Base-by-base conservation (phyloP, 768 basidiomycete genomes). In the Trichaptum fuscoviolaceum region DNA sequence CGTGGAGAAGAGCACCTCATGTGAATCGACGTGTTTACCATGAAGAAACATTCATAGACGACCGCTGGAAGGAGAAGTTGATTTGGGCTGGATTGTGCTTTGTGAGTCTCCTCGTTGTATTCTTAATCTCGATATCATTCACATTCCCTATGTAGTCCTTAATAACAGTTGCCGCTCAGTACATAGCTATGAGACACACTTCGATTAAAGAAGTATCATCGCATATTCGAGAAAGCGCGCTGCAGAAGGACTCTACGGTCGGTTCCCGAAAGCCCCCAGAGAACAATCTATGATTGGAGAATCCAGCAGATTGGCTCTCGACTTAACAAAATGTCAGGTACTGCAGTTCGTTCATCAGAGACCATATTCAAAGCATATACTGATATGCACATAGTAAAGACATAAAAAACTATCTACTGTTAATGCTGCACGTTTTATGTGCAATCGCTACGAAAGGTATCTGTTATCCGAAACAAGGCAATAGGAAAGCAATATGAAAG, bases 31-130 rank as follows among this genome's bases (percentile, higher is more conserved):
- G 42, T 52, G 42, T 52, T 52, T 52, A 52, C 42, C 42, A 52
- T 52, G 10, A 52, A 52, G 42, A 52, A 52, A 52, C 42, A 52
- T 52, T 52, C 42, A 20, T 52, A 20, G 42, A 52, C 15, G 42
- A 52, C 42, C 42, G 42, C 34, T 88, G 86, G 86, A 90, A 88
- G 73, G 90, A 91, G 71, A 75, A 82, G 52, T 67, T 87, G 17
- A 83, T 92, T 63, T 60, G 90, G 7, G 80, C 80, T n/a, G 83
- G 83, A 8, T 79, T 87, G 2, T 63, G 86, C 25, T 70, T 84
- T 35, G 90, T 90, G 70, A 67, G 81, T 75, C 24, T 7, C 63
- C 68, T 70, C 57, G 17, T 66, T 60, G 64, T 61, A 61, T 58
- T 42, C n/a, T 60, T 42, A 12, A n/a, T 8, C 12, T 42, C 27